Evolutionary conservation across 805 yeast genomes (phyloP).

Genomic region (Suhomyces prunicola): DNA sequence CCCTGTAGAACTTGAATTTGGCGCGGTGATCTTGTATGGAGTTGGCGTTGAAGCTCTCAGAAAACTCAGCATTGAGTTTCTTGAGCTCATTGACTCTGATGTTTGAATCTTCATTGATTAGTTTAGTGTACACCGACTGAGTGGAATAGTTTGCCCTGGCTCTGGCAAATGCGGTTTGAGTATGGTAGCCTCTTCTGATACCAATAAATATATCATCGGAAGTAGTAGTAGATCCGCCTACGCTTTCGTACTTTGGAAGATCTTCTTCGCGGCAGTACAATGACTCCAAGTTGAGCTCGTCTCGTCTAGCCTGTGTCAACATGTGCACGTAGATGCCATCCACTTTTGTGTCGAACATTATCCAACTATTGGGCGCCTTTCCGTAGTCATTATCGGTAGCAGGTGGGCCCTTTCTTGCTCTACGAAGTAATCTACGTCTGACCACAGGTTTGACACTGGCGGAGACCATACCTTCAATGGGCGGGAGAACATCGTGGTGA

Average conservation of each 20-base stretch:
- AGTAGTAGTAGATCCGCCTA: conserved; percentile 13
- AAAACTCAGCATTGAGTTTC: neutral
- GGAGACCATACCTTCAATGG: conserved; percentile 70
- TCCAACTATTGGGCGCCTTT: conserved; percentile 69
- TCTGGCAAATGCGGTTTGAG: conserved; percentile 18
- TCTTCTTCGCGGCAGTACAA: conserved; percentile 56
- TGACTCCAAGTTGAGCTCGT: conserved; percentile 65
- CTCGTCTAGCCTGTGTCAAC: conserved; percentile 66
- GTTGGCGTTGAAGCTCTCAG: neutral
- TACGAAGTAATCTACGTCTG: conserved; percentile 42
- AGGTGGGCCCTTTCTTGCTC: conserved; percentile 52
- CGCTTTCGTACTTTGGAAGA: conserved; percentile 18
- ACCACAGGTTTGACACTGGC: conserved; percentile 44
- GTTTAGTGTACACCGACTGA: neutral
- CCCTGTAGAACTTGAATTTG: conserved; percentile 21
- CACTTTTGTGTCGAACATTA: conserved; percentile 65
- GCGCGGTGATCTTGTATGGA: conserved; percentile 15
- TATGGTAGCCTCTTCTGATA: conserved; percentile 31
- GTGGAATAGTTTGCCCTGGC: neutral
- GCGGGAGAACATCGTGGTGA: conserved; percentile 35
- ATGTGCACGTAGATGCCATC: conserved; percentile 70
- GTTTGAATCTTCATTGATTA: neutral
- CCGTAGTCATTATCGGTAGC: conserved; percentile 59
- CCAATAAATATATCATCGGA: conserved; percentile 25
- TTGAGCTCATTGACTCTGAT: neutral